A percentile compares a stretch with the other conserved stretches of the same genome.
Evolutionary conservation across 768 basidiomycete species (phyloP).

Genomic region (Boletus reticulatus): DNA sequence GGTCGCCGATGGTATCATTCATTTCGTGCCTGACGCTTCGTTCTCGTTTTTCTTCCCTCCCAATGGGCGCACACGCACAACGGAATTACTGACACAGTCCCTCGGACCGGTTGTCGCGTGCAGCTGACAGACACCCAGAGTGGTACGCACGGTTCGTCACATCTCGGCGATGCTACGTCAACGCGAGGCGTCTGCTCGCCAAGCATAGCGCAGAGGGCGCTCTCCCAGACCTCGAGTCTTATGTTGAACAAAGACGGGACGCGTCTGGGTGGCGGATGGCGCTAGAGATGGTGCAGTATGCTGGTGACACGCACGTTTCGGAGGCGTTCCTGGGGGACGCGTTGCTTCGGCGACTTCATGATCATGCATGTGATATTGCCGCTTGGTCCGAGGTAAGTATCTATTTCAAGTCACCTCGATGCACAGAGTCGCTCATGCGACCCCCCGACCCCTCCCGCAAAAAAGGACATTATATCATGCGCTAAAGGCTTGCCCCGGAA

Average conservation of each 20-base stretch:
- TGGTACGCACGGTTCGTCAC: constrained; percentile 45
- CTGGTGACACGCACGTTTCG: constrained; percentile 43
- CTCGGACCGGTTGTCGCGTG: constrained; percentile 35
- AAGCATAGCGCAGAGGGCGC: constrained; percentile 19
- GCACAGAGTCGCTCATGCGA: background rate
- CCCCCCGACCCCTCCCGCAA: too few relatives aligned
- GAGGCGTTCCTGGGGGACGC: constrained; percentile 27
- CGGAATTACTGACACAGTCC: constrained; percentile 30
- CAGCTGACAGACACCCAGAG: constrained; percentile 31
- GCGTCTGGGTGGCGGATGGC: constrained; percentile 48
- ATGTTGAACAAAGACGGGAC: constrained; percentile 45
- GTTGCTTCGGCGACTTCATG: constrained; percentile 34
- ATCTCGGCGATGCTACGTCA: constrained; percentile 33
- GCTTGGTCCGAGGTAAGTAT: constrained; percentile 50
- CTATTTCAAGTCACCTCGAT: too few relatives aligned
- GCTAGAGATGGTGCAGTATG: constrained; percentile 52
- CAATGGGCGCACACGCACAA: background rate
- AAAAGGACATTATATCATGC: constrained; percentile 61
- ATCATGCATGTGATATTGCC: constrained; percentile 48
- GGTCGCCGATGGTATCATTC: constrained; percentile 10
- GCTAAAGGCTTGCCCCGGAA: constrained; percentile 41
- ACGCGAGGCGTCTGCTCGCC: constrained; percentile 33
- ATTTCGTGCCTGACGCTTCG: constrained; percentile 6
- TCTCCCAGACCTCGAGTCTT: constrained; percentile 44
- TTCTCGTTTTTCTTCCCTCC: background rate